phyloP scores from a whole-genome alignment of 176 grass and related monocot species.

The Thalia dealbata region DNA sequence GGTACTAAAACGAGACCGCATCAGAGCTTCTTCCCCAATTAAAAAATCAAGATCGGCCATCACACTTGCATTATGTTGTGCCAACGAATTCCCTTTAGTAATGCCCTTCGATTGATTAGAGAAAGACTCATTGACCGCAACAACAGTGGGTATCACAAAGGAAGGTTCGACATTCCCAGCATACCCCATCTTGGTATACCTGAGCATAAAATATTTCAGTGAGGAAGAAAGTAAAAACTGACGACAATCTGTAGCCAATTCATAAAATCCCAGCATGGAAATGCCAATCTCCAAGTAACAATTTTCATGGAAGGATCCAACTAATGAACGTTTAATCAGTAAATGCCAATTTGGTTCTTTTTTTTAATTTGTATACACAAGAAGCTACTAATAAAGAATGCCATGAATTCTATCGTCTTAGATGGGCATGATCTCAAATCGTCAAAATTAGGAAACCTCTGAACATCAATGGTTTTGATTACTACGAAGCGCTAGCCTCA shows the following conservation, averaged over 20 bases:
- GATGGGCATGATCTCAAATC: no score
- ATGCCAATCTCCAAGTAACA: background rate
- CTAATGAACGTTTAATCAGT: no score
- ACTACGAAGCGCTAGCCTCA: no score
- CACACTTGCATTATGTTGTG: constrained; percentile 90
- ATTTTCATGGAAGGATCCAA: no score
- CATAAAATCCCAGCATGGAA: background rate
- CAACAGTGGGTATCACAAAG: constrained; percentile 91
- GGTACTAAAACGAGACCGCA: constrained; percentile 51
- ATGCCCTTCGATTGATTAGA: constrained; percentile 40
- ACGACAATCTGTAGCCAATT: background rate
- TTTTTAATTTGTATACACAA: no score
- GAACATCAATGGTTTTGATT: no score
- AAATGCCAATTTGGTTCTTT: no score
- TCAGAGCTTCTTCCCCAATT: constrained; percentile 81
- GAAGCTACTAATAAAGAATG: no score
- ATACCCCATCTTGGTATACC: constrained; percentile 99
- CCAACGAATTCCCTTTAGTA: constrained; percentile 74
- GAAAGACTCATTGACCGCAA: constrained; percentile 82
- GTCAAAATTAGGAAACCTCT: no score
- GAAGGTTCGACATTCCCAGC: constrained; percentile 96
- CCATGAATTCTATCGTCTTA: no score
- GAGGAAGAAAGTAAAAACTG: background rate
- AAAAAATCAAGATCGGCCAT: constrained; percentile 97
- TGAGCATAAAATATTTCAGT: constrained; percentile 15